Evolutionary conservation across 139 green algal genomes (phyloP), one percentile per base, ranked within the genome.

Genomic region (Mychonastes homosphaera): DNA sequence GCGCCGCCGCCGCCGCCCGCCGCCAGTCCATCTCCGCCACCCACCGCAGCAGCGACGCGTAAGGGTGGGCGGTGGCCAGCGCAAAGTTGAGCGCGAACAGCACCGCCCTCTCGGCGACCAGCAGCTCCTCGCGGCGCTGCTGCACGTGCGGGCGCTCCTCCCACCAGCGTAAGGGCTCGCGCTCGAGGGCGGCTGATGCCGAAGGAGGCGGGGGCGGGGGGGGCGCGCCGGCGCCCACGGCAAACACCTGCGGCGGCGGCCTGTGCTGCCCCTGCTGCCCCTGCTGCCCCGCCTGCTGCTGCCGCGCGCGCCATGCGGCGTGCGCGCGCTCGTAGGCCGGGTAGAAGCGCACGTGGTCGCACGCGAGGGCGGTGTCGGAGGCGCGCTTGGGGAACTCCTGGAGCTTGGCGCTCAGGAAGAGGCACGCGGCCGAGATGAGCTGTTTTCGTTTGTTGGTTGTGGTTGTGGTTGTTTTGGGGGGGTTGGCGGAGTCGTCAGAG

Each of bases 361-460:
- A 65, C 28, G 35, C 48, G 30, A 12, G 19, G 26, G 27, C 56
- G 27, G 48, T 65, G n/a, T 51, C 41, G 7, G 13, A 28, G 26
- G 56, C 58, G 15, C 58, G 58, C 62, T 86, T 84, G 3, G 86
- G 88, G 12, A 34, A 74, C 65, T 95, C 87, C 62, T 87, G 74
- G 49, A 96, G 76, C 73, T 96, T 96, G 39, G 79, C 74, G 0
- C 71, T 89, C 36, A 96, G 74, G 70, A 89, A 92, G 39, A 96
- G 70, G 72, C 83, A 90, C 6, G 85, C 79, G 4, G 73, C 82
- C 45, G 81, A 79, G 3, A 96, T 67, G 16, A 87, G 18, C 86
- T 94, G 79, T 26, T 54, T 54, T 54, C 15, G n/a, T 26, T 2
- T 32, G 21, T 54, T 32, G 51, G n/a, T 58, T 56, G n/a, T 56